Conservation (phyloP, 768 basidiomycete genomes). For the Rhodosporidiobolus odoratus region DNA sequence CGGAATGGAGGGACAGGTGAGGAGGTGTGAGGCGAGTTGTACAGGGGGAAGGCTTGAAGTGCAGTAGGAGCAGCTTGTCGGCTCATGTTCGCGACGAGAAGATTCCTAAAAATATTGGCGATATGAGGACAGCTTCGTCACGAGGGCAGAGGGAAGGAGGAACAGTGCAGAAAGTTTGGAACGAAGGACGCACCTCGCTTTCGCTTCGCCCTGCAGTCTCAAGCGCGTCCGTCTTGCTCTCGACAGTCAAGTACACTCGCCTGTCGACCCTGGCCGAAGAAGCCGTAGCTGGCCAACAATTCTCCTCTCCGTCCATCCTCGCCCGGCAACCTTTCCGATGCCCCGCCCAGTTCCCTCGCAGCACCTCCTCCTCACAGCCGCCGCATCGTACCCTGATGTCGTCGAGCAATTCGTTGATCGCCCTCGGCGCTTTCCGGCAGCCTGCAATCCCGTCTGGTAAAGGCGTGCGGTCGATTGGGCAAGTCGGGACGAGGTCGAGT, state of each 20-base stretch:
- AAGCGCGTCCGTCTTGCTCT: no score
- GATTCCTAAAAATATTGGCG: neutral
- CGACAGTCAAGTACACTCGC: neutral
- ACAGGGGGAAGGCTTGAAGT: neutral
- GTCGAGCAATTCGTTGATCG: no score
- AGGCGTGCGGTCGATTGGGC: no score
- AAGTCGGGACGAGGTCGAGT: no score
- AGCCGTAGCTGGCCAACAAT: no score
- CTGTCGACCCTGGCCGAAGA: neutral
- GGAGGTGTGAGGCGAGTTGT: neutral
- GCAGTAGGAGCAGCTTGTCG: conserved; percentile 5
- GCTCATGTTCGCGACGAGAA: neutral
- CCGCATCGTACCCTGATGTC: no score
- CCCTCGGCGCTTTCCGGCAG: no score
- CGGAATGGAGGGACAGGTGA: conserved; percentile 6
- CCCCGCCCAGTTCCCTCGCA: neutral
- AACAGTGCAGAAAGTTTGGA: no score
- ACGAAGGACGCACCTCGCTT: no score
- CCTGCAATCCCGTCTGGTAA: no score
- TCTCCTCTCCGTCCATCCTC: neutral
- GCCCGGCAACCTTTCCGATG: neutral
- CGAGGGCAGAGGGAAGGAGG: no score
- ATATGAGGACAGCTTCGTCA: neutral
- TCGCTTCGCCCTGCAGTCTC: no score
- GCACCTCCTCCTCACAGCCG: conserved; percentile 2